Evolutionary conservation across 2,329 filamentous ascomycete species (phyloP).

Genomic region (Penicillium fuscoglaucum): DNA sequence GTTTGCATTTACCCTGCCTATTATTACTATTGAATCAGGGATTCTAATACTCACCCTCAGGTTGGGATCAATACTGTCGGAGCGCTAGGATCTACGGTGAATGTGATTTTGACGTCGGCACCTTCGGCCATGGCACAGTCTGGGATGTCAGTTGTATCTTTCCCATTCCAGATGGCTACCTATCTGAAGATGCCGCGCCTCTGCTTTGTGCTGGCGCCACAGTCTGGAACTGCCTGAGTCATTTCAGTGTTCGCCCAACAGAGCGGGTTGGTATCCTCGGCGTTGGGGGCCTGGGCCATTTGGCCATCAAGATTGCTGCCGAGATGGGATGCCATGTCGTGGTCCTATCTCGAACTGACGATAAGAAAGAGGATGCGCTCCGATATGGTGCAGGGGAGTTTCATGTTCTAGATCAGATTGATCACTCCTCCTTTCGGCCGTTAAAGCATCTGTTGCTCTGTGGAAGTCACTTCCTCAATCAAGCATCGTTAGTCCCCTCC

Average conservation of each 20-base stretch:
- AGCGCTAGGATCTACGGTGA: neutral
- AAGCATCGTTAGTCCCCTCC: neutral
- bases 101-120: neutral
- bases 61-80: neutral
- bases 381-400: neutral
- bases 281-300: neutral
- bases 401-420: neutral
- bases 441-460: neutral
- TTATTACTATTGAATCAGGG: neutral
- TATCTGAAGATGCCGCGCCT: neutral
- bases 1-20: neutral
- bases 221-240: neutral
- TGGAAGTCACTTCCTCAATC: neutral
- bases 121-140: neutral
- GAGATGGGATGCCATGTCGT: neutral
- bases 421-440: neutral
- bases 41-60: neutral
- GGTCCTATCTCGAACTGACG: neutral
- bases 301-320: neutral
- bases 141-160: neutral
- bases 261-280: neutral
- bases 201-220: neutral
- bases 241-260: neutral
- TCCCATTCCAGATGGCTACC: neutral
- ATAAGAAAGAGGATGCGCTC: neutral